Conservation (phyloP, 805 yeast species). For the Saturnispora diversa region DNA sequence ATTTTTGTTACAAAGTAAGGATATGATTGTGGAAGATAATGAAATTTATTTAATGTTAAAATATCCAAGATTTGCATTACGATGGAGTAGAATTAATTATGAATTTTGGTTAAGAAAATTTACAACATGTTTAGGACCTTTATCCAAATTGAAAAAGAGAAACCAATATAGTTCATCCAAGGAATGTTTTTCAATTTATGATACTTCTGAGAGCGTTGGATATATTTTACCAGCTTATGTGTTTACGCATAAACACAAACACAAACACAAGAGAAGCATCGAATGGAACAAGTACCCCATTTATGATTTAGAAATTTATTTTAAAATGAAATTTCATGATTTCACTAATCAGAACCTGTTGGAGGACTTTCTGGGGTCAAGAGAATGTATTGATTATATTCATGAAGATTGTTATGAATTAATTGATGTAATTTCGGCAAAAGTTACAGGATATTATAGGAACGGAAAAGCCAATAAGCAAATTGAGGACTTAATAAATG, state of each 20-base stretch:
- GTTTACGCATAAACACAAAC: neutral
- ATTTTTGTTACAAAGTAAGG: neutral
- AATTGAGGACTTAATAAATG: neutral
- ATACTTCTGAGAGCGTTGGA: neutral
- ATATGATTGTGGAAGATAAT: conserved; percentile 3
- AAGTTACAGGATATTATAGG: conserved; percentile 2
- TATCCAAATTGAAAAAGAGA: neutral
- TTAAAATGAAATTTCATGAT: conserved; percentile 2
- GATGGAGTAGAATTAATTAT: conserved; percentile 6
- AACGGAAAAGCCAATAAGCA: neutral
- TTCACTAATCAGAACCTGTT: neutral
- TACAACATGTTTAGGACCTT: conserved; percentile 1
- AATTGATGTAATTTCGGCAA: neutral
- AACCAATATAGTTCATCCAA: neutral
- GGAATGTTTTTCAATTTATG: neutral
- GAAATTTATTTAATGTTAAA: conserved; percentile 3
- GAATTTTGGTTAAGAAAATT: conserved; percentile 3
- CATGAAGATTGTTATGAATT: neutral
- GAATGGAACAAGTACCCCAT: conserved; percentile 2
- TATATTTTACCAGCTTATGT: neutral
- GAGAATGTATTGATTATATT: neutral
- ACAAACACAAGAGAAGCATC: neutral
- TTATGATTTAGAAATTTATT: conserved; percentile 1
- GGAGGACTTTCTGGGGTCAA: conserved; percentile 3
- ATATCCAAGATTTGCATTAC: neutral